Base-by-base conservation (phyloP, 768 basidiomycete species). In the Russula virescens region DNA sequence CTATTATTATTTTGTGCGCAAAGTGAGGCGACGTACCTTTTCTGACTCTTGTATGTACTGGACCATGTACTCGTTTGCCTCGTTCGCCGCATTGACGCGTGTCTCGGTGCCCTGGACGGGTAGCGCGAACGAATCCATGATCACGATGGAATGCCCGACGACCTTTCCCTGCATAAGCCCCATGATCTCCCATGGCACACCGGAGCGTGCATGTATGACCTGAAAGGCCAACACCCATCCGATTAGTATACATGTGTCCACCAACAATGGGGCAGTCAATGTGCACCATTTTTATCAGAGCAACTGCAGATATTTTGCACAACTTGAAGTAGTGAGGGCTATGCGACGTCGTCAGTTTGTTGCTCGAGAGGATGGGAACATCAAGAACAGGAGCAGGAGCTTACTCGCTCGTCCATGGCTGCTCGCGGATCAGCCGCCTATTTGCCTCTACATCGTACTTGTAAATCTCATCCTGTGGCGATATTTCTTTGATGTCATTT, bases 31-130 rank as follows among this genome's bases (percentile, higher is more conserved):
- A 60, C 80, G 61, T 61, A 91, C 94, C 78, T 87, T 86, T 70
- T 91, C 86, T 65, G 88, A 89, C 49, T 84, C 85, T 59, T 87
- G 81, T 48, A 90, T 84, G 71, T 93, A 98, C 69, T 92, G 88
- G 62, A 98, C 94, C 95, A 98, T 98, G 77, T 97, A 99, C 75
- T 98, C 96, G 69, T 94, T 91, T 18, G 95, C 96, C 75, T 96
- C 95, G 72, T 88, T 88, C 26, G 88, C 89, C 5, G 97, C 96
- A 71, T 97, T 98, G 49, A 99, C 96, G 56, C 96, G 87, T 48
- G 97, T 98, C 74, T 98, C 97, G 0, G 97, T 99, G 16, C 97
- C 97, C 73, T 97, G 92, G 2, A 98, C 96, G 1, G 97, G 97
- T 4, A 99, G 79, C 5, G 97, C 95, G 67, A 98, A 98, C 13